These are phyloP conservation scores for Mucor indicus DNA, from an alignment of 371 early-diverging fungal species.

Conservation along the genomic window DNA sequence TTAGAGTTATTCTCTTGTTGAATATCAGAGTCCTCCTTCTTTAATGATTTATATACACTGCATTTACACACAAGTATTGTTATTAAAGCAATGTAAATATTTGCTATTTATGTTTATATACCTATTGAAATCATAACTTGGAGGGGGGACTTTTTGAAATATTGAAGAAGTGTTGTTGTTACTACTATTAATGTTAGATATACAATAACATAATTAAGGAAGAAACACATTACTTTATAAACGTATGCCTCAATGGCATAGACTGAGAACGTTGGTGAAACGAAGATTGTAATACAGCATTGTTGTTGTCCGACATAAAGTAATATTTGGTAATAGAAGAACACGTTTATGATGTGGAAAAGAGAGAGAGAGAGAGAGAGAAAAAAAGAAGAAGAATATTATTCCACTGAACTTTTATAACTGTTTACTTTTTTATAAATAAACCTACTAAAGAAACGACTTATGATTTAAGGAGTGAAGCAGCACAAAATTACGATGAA, in stretches of 20 bases:
- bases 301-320: conserved; percentile 30
- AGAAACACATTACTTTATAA: conserved; percentile 17
- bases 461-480: conserved; percentile 2
- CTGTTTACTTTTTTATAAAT: conserved; percentile 3
- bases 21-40: too few species aligned
- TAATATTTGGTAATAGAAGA: too few species aligned
- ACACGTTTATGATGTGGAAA: too few species aligned
- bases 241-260: conserved; percentile 18
- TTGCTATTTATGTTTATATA: background rate
- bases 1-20: too few species aligned
- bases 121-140: conserved; percentile 11
- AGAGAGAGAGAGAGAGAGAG: conserved; percentile 1
- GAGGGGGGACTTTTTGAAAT: background rate
- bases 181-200: background rate
- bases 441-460: conserved; percentile 21
- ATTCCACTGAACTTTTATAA: background rate
- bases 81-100: too few species aligned
- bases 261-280: conserved; percentile 25
- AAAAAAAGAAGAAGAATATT: background rate
- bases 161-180: background rate
- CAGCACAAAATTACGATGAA: too few species aligned
- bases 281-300: conserved; percentile 15
- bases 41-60: too few species aligned
- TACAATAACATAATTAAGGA: background rate
- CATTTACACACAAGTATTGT: too few species aligned